Evolutionary conservation across 2,329 filamentous ascomycete species (phyloP), one percentile per base, ranked within the genome.

Genomic region (Cyphellophora attinorum): DNA sequence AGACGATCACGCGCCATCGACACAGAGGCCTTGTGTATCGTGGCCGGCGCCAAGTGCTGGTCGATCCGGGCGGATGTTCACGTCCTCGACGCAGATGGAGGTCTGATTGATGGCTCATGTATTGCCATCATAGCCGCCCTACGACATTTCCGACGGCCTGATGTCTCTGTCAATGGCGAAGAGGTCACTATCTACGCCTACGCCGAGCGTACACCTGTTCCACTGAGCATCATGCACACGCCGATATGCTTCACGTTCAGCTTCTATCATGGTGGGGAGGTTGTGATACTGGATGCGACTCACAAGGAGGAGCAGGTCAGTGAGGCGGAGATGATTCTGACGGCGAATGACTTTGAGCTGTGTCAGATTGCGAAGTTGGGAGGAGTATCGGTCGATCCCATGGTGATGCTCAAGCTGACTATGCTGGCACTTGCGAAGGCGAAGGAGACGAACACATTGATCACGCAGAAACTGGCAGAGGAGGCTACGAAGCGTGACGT

Each of bases 311-410:
- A 52, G 70, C 62, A 62, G 38, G 60, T 61, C 4, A 57, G 81
- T 18, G 75, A 79, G 21, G 83, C 78, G 4, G 79, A 82, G 46
- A 69, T 79, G 11, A 72, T 83, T 28, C 75, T 96, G 51, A 89
- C 85, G 36, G 71, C 94, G 59, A 94, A 95, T 60, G 81, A 88
- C 52, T 88, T 88, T 15, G 88, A 95, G 63, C 75, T 95, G 27
- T 93, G 86, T 51, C 85, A 93, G 59, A 74, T 95, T 40, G 80
- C 86, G 18, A 98, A 98, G 64, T 75, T 91, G 39, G 88, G 89
- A 15, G 91, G 91, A 16, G 71, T 74, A 13, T 74, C 86, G 1
- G 74, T 94, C 10, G 84, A 95, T 55, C 86, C 88, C 2, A 65
- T 88, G 40, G 67, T 73, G 19, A 62, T 96, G 47, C 65, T 98